A percentile compares a stretch with the other conserved stretches of the same genome.
phyloP scores from a whole-genome alignment of 1,284 basidiomycete species.

The Irpex sp. region DNA sequence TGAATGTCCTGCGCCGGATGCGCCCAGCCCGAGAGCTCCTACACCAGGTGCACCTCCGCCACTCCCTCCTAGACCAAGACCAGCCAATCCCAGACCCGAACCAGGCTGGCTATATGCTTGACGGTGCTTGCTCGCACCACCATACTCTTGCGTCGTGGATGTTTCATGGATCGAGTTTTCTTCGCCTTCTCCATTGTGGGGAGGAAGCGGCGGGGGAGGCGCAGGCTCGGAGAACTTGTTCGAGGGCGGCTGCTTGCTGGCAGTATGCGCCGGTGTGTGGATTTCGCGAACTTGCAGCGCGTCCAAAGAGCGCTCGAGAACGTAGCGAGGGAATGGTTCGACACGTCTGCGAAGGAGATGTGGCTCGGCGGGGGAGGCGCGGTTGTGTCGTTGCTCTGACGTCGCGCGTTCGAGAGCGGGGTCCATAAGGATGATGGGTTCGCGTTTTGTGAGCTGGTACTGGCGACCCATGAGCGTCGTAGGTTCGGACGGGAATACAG shows the following conservation, averaged over 20 bases:
- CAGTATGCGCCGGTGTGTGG: background rate
- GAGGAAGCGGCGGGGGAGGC: background rate
- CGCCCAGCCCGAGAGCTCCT: background rate
- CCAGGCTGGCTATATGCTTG: background rate
- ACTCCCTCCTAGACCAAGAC: background rate
- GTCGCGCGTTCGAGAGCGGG: background rate
- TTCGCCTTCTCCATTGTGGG: background rate
- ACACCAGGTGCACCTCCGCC: background rate
- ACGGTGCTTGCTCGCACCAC: background rate
- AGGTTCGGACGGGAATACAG: conserved; percentile 4
- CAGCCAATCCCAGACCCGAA: background rate
- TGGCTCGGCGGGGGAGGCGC: background rate
- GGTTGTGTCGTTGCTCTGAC: background rate
- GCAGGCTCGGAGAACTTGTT: background rate
- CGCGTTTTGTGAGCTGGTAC: conserved; percentile 13
- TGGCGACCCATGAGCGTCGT: conserved; percentile 14
- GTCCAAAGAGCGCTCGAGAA: conserved; percentile 2
- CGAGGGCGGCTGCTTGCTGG: background rate
- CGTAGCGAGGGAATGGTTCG: conserved; percentile 5
- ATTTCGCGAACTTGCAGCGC: background rate
- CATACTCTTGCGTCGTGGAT: background rate
- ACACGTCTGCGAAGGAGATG: background rate
- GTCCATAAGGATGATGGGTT: conserved; percentile 9
- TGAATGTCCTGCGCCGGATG: background rate
- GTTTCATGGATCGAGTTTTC: background rate